These are phyloP conservation scores for Penicillium crustosum DNA, from an alignment of 2,329 filamentous ascomycete species.

Conservation along the genomic window DNA sequence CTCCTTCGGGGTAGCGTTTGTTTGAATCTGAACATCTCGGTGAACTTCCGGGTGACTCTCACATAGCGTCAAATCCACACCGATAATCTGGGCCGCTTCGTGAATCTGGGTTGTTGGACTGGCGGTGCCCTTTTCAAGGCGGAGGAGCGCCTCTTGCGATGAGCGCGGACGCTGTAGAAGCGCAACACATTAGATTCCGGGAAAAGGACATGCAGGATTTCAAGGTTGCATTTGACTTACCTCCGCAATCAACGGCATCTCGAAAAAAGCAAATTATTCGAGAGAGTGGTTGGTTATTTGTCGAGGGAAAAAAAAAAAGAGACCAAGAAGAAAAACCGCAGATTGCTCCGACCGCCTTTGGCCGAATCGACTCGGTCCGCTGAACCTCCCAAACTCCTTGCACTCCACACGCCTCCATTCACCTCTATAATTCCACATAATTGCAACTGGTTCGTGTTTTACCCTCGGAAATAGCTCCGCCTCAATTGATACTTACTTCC, in stretches of 20 bases:
- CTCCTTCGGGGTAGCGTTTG: conserved; percentile 49
- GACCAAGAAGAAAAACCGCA: conserved; percentile 29
- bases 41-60: conserved; percentile 34
- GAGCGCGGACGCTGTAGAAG: conserved; percentile 37
- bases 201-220: background rate
- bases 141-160: conserved; percentile 46
- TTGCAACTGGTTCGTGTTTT: conserved; percentile 14
- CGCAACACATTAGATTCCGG: conserved; percentile 14
- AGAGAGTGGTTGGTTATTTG: conserved; percentile 13
- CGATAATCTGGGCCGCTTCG: conserved; percentile 46
- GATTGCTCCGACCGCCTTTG: conserved; percentile 44
- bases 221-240: conserved; percentile 26
- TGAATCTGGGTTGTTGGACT: conserved; percentile 41
- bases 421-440: conserved; percentile 19
- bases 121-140: conserved; percentile 46
- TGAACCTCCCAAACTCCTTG: conserved; percentile 25
- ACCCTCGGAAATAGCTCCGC: too few relatives aligned
- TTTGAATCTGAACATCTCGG: conserved; percentile 22
- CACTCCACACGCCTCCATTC: conserved; percentile 21
- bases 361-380: conserved; percentile 27
- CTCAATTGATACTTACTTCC: conserved; percentile 15
- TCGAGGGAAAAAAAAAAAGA: conserved; percentile 17
- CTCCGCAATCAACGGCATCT: conserved; percentile 40
- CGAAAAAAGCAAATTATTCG: conserved; percentile 22
- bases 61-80: conserved; percentile 38